These are phyloP conservation scores for Chaetomiaceae sp. DNA, from an alignment of 2,329 filamentous ascomycete species.

Conservation along the genomic window DNA sequence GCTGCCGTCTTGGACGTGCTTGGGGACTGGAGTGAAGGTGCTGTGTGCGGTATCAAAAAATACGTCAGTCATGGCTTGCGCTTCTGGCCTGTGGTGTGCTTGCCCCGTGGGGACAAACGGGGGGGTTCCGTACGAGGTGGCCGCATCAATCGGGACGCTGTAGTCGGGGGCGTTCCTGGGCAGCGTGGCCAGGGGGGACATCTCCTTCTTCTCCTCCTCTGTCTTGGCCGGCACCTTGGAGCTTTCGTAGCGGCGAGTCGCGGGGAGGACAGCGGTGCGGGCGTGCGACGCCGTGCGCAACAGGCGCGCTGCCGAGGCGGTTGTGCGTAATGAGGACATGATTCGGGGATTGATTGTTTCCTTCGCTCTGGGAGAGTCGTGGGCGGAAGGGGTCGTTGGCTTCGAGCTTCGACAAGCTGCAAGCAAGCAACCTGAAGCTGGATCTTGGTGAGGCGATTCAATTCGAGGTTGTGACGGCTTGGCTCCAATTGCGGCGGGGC, in stretches of 20 bases:
- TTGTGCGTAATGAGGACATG: slow-evolving; percentile 65
- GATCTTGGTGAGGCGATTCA: slow-evolving; percentile 10
- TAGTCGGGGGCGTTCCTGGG: slow-evolving; percentile 73
- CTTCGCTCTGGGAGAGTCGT: slow-evolving; percentile 1
- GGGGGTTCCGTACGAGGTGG: slow-evolving; percentile 71
- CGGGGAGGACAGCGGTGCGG: slow-evolving; percentile 37
- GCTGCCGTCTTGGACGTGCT: slow-evolving; percentile 83
- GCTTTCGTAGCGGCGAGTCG: slow-evolving; percentile 52
- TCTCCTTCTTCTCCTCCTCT: slow-evolving; percentile 32
- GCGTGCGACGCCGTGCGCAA: slow-evolving; percentile 43
- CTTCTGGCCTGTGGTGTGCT: neutral
- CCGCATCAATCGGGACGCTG: slow-evolving; percentile 73
- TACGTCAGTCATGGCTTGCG: slow-evolving; percentile 15
- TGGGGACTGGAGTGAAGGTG: slow-evolving; percentile 85
- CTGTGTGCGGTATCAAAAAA: slow-evolving; percentile 51
- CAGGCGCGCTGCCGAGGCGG: slow-evolving; percentile 46
- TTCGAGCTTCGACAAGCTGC: neutral
- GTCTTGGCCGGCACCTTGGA: slow-evolving; percentile 37
- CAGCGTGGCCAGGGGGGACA: slow-evolving; percentile 35
- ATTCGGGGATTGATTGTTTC: slow-evolving; percentile 35
- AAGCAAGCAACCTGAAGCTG: neutral
- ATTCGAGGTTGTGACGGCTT: slow-evolving; percentile 9
- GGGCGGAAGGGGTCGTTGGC: neutral
- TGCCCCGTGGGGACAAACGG: neutral
- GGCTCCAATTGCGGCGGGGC: slow-evolving; percentile 4